phyloP scores from a whole-genome alignment of 2,329 filamentous ascomycete genomes.

The Ophiocordyceps camponoti-leonardi region DNA sequence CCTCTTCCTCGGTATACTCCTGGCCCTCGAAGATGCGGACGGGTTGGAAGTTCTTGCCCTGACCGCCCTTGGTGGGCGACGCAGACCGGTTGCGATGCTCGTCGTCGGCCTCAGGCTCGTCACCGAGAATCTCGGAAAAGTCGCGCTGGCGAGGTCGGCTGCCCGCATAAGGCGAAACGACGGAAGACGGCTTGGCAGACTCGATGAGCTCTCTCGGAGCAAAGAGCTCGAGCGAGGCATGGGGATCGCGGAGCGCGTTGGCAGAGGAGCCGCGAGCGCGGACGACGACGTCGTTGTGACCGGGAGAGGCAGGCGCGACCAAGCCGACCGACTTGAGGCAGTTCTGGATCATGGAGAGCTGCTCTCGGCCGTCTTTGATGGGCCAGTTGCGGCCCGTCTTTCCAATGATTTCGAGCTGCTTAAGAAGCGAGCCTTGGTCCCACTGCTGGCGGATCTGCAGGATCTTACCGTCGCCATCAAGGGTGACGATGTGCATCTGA shows the following conservation, averaged over 20 bases:
- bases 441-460: slow-evolving; percentile 76
- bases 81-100: slow-evolving; percentile 30
- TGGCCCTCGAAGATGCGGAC: slow-evolving; percentile 45
- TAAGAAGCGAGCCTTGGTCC: slow-evolving; percentile 88
- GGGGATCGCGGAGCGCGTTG: slow-evolving; percentile 42
- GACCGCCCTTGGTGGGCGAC: slow-evolving; percentile 32
- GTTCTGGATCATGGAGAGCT: slow-evolving; percentile 56
- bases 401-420: slow-evolving; percentile 87
- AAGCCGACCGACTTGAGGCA: slow-evolving; percentile 33
- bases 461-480: slow-evolving; percentile 64
- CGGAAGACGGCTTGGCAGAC: slow-evolving; percentile 23
- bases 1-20: slow-evolving; percentile 21
- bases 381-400: slow-evolving; percentile 86
- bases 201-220: slow-evolving; percentile 48
- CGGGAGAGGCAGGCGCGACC: slow-evolving; percentile 13
- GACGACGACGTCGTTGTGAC: slow-evolving; percentile 18
- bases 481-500: slow-evolving; percentile 77
- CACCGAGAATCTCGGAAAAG: slow-evolving; percentile 54
- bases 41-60: slow-evolving; percentile 43
- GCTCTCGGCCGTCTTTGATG: slow-evolving; percentile 72
- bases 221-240: slow-evolving; percentile 61
- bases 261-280: slow-evolving; percentile 34
- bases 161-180: slow-evolving; percentile 45
- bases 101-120: slow-evolving; percentile 22
- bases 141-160: slow-evolving; percentile 46